Base-by-base conservation (phyloP, 106 monocot species). In the Dioscorea alata region DNA sequence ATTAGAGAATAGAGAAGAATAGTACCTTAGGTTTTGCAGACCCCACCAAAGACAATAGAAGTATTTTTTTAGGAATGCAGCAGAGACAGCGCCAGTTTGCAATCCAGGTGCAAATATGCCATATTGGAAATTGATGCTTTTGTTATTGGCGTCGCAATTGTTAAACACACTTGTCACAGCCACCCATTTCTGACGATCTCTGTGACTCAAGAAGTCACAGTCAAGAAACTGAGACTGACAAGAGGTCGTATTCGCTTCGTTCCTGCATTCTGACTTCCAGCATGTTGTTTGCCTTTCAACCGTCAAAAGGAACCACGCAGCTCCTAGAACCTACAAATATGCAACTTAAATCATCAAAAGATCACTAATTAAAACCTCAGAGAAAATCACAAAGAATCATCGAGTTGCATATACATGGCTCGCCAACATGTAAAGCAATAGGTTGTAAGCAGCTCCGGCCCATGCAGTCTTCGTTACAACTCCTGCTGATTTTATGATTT, bases 41-140 rank as follows among this genome's bases (percentile, higher is more conserved):
- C 95, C 95, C 95, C 95, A 95, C 95, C 95, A 95, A 64, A 95
- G 82, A 21, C 85, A 88, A 79, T 80, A 95, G 35, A 95, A 84
- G 53, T 86, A 95, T 57, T 88, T 91, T 49, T 48, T 73, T n/a
- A 86, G 28, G 57, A 95, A 95, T 13, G 28, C 42, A 14, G 81
- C 23, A 19, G 85, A 81, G 20, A 84, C 77, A 57, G 80, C 84
- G 64, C 78, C 70, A 61, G 76, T 79, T 4, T 68, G 63, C 65
- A 95, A 74, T 63, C 81, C 85, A 61, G 73, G 28, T 49, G 1
- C 4, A 65, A 86, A 90, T 67, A 91, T 91, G 35, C 94, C 95
- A 64, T 61, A 95, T 13, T 79, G 59, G 79, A 91, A 95, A 51
- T 4, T 34, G 50, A 74, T 88, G 48, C 20, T 64, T 31, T n/a